Percentiles rank a stretch among this genome's conserved stretches.
These are phyloP conservation scores for Smittium culicis DNA, from an alignment of 371 early-diverging fungal species.

Conservation along the genomic window DNA sequence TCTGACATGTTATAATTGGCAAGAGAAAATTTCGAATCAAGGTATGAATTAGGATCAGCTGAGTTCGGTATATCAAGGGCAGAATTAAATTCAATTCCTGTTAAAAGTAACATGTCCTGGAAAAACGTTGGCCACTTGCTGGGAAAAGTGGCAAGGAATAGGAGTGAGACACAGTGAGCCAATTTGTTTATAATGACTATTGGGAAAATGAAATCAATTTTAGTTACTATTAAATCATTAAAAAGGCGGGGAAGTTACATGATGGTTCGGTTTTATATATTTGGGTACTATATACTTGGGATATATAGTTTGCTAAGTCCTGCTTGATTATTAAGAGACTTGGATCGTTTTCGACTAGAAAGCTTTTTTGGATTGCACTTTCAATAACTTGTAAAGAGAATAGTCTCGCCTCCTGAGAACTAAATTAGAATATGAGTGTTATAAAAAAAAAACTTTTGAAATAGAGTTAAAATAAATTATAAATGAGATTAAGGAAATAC, in stretches of 20 bases:
- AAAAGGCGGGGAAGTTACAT: slow-evolving; percentile 32
- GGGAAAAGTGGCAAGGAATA: slow-evolving; percentile 72
- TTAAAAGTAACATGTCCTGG: slow-evolving; percentile 59
- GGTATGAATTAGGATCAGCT: slow-evolving; percentile 6
- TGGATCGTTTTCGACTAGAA: slow-evolving; percentile 12
- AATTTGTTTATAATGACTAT: slow-evolving; percentile 56
- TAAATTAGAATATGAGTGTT: slow-evolving; percentile 20
- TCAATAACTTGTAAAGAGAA: slow-evolving; percentile 78
- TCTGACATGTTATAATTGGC: slow-evolving; percentile 50
- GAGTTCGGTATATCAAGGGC: slow-evolving; percentile 12
- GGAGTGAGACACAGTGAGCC: slow-evolving; percentile 64
- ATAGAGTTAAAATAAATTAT: background rate
- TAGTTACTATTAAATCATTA: background rate
- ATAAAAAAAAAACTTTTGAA: background rate
- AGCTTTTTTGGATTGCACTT: slow-evolving; percentile 46
- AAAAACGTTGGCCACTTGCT: slow-evolving; percentile 76
- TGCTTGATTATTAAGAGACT: slow-evolving; percentile 15
- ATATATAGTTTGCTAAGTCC: slow-evolving; percentile 24
- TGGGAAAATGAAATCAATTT: background rate
- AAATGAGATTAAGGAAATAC: slow-evolving; percentile 14
- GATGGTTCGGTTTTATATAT: slow-evolving; percentile 26
- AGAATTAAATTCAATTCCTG: slow-evolving; percentile 20
- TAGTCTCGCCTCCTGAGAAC: slow-evolving; percentile 64
- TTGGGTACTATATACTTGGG: slow-evolving; percentile 19
- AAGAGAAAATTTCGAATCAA: slow-evolving; percentile 8